Base-by-base conservation (phyloP, 495 filamentous ascomycete genomes). In the Aspergillus diversus region DNA sequence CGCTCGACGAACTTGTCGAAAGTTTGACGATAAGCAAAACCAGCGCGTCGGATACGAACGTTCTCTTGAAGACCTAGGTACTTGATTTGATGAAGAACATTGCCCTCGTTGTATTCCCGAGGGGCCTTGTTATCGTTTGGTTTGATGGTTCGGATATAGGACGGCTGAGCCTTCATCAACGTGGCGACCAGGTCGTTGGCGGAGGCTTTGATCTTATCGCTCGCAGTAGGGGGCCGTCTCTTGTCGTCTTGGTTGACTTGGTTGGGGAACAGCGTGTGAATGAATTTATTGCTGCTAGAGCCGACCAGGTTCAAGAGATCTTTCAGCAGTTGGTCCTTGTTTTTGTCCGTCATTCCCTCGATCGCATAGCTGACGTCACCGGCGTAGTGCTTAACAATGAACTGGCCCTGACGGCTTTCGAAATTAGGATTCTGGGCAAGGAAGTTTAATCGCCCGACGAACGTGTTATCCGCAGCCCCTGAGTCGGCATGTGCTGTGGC, bases 61-160 rank as follows among this genome's bases (percentile, higher is more conserved):
- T 99, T 99, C 80, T 99, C 96, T 70, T 98, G 93, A 8, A 99
- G 80, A 84, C 96, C 96, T 15, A 99, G 89, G 71, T 99, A 99
- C 69, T 99, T 98, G 84, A 99, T 96, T 75, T 99, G 96, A 83
- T 99, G 96, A 64, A 98, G 81, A 37, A 98, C 96, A 69, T 97
- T 97, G 32, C 87, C 87, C 11, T 80, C 83, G 65, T 96, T 97
- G 72, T 97, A 99, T 73, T 99, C 95, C 21, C 84, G 85, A 0
- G 92, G 90, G 9, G 92, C 94, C 75, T 98, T 98, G 79, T 97
- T 98, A 69, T 99, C 96, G 75, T 99, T 99, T 5, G 96, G 96
- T 74, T 99, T 99, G 76, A 99, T 99, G 4, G 96, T 99, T 67
- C 96, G 90, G 71, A 99, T 99, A 71, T 99, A 99, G 0, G 92